A percentile compares a stretch with the other conserved stretches of the same genome.
phyloP scores from a whole-genome alignment of 176 grass and related monocot genomes.

The Rhynchospora tenuis region DNA sequence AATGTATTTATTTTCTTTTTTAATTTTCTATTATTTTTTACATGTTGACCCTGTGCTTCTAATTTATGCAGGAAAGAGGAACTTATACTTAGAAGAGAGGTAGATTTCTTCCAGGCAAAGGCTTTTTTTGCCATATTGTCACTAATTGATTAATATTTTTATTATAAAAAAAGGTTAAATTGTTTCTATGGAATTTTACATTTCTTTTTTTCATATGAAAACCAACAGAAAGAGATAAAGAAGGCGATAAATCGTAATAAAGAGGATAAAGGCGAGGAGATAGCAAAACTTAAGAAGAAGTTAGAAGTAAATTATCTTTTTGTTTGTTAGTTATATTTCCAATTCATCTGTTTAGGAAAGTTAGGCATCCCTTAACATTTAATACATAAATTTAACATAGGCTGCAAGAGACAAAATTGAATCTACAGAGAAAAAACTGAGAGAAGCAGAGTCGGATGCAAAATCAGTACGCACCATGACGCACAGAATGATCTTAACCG shows the following conservation, averaged over 20 bases:
- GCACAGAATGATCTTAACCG: slow-evolving; percentile 76
- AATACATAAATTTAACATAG: slow-evolving; percentile 40
- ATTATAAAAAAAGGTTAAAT: not conserved
- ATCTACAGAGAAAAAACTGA: slow-evolving; percentile 43
- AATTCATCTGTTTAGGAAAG: slow-evolving; percentile 3
- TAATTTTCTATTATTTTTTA: slow-evolving; percentile 2
- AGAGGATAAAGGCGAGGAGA: slow-evolving; percentile 67
- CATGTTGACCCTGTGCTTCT: slow-evolving; percentile 10
- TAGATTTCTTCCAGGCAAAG: slow-evolving; percentile 24
- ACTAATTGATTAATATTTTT: not conserved
- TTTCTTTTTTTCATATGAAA: slow-evolving; percentile 18
- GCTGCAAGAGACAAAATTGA: slow-evolving; percentile 46
- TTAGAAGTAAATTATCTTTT: slow-evolving; percentile 49
- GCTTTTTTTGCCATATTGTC: not conserved
- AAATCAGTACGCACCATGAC: slow-evolving; percentile 72
- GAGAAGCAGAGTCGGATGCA: slow-evolving; percentile 64
- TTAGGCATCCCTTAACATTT: slow-evolving; percentile 6
- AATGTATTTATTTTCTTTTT: not conserved
- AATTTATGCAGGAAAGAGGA: slow-evolving; percentile 75
- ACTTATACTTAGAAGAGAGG: slow-evolving; percentile 82
- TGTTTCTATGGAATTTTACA: not conserved
- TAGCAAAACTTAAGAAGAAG: slow-evolving; percentile 58
- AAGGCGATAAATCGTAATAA: slow-evolving; percentile 54
- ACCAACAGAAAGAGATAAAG: slow-evolving; percentile 76
- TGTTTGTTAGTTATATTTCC: not conserved